Base-by-base conservation (phyloP, 164 flowering plant genomes). In the Tinospora cordifolia region DNA sequence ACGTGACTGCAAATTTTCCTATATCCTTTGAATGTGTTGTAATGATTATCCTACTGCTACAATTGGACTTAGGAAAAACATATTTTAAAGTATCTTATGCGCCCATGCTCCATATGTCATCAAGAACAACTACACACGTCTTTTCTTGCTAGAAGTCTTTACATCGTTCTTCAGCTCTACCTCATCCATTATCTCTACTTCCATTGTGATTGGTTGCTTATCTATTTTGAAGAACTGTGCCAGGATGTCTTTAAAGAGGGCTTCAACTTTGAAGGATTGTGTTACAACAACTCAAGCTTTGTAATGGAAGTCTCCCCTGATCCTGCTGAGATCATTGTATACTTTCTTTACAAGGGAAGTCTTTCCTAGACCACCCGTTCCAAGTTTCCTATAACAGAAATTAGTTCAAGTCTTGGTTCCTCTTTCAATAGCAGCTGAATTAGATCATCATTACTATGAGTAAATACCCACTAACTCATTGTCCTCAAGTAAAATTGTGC, bases 81-180 rank as follows among this genome's bases (percentile, higher is more conserved):
- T 30, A 40, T 30, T 40, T 72, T 38, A 81, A 65, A 9, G 40
- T 25, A 40, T 57, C 68, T 81, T 80, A 79, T 2, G 47, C 40
- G 39, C 79, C 70, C 2, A 65, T 54, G 65, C 70, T 72, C 80
- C 83, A 82, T 38, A 80, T 77, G 78, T 82, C 85, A 76, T 86
- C 89, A 9, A 86, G 65, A 3, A 83, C 79, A 22, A 87, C 8
- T 0, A 87, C 27, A 39, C 82, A 86, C 71, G 5, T 27, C 26
- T 51, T 68, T 49, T 15, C 22, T 3, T 24, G 49, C 36, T 58
- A 38, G 65, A 58, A 60, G 15, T 41, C 54, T 36, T 21, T 3
- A 66, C 4, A 0, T 12, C 46, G 30, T 22, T 15, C 38, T 19
- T 38, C 11, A 71, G 46, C 7, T 30, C 4, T 4, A 30, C 36